A percentile compares a stretch with the other conserved stretches of the same genome.
Conservation (phyloP, 2,329 filamentous ascomycete species). For the Alternaria viburni region DNA sequence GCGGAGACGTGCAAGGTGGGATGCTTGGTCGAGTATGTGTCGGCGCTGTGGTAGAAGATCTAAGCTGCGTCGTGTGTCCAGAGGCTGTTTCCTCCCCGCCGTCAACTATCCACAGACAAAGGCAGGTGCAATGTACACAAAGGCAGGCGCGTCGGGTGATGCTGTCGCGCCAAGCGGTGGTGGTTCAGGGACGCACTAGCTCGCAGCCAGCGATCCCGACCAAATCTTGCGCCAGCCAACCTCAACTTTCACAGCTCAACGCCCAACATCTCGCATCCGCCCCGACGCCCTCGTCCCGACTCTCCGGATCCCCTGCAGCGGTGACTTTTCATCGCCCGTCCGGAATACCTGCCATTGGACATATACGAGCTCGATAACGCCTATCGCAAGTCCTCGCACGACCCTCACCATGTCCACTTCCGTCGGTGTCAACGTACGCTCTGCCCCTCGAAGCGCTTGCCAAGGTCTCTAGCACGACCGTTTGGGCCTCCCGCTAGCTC, state of each 20-base stretch:
- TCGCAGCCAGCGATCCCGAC: constrained; percentile 20
- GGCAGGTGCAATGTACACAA: background rate
- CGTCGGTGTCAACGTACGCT: constrained; percentile 61
- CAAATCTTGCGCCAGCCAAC: constrained; percentile 39
- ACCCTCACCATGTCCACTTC: constrained; percentile 52
- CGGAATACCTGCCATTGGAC: constrained; percentile 41
- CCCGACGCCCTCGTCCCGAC: constrained; percentile 28
- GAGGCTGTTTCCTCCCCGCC: background rate
- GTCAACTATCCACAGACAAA: background rate
- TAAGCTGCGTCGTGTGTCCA: background rate
- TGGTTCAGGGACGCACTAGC: constrained; percentile 26
- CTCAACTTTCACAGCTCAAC: constrained; percentile 36
- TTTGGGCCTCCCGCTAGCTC: constrained; percentile 2
- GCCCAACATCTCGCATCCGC: constrained; percentile 29
- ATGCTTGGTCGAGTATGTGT: background rate
- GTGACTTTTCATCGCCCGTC: constrained; percentile 26
- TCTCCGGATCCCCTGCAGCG: constrained; percentile 18
- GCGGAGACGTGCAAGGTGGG: constrained; percentile 12
- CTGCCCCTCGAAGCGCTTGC: constrained; percentile 1
- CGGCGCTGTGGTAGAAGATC: background rate
- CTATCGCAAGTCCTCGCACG: constrained; percentile 30
- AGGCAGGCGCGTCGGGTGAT: constrained; percentile 8
- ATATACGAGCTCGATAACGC: constrained; percentile 18
- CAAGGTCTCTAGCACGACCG: background rate
- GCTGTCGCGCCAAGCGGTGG: constrained; percentile 34